These are phyloP conservation scores for Carallia brachiata DNA, from an alignment of 345 rosid species.

Conservation along the genomic window DNA sequence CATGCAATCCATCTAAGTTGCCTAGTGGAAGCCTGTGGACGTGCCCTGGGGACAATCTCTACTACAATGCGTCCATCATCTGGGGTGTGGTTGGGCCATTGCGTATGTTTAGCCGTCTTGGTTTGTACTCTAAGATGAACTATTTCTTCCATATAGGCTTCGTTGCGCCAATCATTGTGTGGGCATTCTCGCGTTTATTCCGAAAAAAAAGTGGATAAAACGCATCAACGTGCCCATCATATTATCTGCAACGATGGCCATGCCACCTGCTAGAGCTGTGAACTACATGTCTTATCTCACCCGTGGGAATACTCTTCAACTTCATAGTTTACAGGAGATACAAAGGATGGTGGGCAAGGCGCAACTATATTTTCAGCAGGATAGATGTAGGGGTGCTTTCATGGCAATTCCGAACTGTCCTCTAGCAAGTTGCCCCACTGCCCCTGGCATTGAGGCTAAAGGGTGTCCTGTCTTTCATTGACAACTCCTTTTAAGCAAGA, in stretches of 20 bases:
- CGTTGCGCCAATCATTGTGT: conserved; percentile 42
- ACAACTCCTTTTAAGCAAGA: background rate
- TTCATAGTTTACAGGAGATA: conserved; percentile 23
- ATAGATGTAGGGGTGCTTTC: conserved; percentile 58
- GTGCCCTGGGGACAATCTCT: conserved; percentile 45
- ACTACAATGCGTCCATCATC: conserved; percentile 55
- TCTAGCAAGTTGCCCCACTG: conserved; percentile 41
- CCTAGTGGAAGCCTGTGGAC: conserved; percentile 56
- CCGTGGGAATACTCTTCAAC: conserved; percentile 19
- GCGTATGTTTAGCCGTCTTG: conserved; percentile 44
- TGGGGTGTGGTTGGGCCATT: conserved; percentile 60
- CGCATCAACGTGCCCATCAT: conserved; percentile 41
- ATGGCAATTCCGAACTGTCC: conserved; percentile 44
- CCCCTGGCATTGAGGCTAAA: conserved; percentile 36
- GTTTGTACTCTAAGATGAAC: conserved; percentile 45
- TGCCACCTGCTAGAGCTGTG: conserved; percentile 13
- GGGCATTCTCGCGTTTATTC: conserved; percentile 36
- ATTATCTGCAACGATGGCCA: conserved; percentile 28
- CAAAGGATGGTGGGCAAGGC: conserved; percentile 55
- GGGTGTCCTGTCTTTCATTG: conserved; percentile 39
- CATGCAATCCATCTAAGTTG: conserved; percentile 33
- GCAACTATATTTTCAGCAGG: conserved; percentile 49
- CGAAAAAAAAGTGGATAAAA: conserved; percentile 41
- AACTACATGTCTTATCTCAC: conserved; percentile 15
- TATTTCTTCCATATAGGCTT: conserved; percentile 56